Percentiles rank a stretch among this genome's conserved stretches.
Evolutionary conservation across 345 rosid species (phyloP).

Genomic region (Murraya koenigii): DNA sequence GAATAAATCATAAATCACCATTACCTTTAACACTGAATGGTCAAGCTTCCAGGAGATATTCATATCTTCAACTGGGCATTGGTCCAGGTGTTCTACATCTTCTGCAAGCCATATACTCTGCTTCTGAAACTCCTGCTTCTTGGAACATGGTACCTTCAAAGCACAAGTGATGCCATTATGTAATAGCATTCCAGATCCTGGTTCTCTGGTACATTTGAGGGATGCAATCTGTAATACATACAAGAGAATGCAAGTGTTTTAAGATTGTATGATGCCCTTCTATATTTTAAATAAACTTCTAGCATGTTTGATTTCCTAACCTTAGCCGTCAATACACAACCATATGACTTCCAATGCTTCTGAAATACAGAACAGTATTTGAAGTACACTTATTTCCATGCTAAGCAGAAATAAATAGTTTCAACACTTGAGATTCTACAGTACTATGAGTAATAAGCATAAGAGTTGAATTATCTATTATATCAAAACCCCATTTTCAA

Average conservation of each 20-base stretch:
- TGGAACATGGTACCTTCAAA: conserved; percentile 33
- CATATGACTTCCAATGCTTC: not conserved
- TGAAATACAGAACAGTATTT: not conserved
- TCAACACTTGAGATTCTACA: not conserved
- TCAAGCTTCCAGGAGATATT: conserved; percentile 20
- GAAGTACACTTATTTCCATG: not conserved
- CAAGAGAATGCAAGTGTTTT: conserved; percentile 9
- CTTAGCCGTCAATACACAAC: not conserved
- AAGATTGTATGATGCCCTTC: not conserved
- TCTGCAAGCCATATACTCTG: conserved; percentile 29
- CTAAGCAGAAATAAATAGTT: not conserved
- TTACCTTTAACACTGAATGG: conserved; percentile 14
- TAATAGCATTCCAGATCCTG: conserved; percentile 25
- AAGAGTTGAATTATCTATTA: not conserved
- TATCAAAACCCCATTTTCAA: not conserved
- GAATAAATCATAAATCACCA: not conserved
- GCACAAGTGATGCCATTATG: conserved; percentile 35
- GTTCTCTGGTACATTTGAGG: conserved; percentile 36
- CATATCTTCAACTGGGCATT: conserved; percentile 43
- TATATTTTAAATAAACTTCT: not conserved
- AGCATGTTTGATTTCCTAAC: not conserved
- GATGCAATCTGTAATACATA: conserved; percentile 36
- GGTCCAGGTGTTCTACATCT: conserved; percentile 27
- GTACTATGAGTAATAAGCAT: not conserved
- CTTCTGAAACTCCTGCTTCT: conserved; percentile 33